These are phyloP conservation scores for Ajuga reptans DNA, from an alignment of 305 asterid species.

Conservation along the genomic window DNA sequence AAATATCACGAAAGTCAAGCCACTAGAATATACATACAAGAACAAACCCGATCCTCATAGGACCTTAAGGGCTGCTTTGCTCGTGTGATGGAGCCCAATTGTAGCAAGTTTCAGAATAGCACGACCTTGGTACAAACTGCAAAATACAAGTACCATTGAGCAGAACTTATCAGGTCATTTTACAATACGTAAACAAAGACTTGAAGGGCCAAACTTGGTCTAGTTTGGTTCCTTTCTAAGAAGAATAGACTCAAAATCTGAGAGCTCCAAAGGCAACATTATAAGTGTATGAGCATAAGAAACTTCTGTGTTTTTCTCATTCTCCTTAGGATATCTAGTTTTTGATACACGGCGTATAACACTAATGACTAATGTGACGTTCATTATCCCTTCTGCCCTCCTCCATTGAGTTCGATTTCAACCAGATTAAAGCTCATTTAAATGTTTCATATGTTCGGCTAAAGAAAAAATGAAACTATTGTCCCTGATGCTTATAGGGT, in stretches of 20 bases:
- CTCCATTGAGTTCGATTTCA: not conserved
- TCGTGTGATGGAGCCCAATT: constrained; percentile 58
- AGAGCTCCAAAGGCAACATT: not conserved
- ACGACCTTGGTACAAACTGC: constrained; percentile 79
- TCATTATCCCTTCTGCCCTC: not conserved
- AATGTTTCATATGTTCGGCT: not conserved
- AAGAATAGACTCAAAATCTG: not conserved
- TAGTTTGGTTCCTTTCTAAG: not conserved
- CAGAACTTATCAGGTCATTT: not conserved
- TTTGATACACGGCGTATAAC: not conserved
- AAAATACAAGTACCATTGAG: constrained; percentile 20
- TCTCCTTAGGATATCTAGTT: not conserved
- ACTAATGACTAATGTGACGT: too few species aligned
- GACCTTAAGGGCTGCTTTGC: constrained; percentile 56
- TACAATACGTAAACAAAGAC: not conserved
- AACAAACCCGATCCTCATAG: constrained; percentile 28
- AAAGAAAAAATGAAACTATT: not conserved
- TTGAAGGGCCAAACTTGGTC: not conserved
- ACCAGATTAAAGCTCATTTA: not conserved
- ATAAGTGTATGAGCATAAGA: not conserved
- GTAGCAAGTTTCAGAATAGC: constrained; percentile 57
- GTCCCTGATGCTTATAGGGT: not conserved
- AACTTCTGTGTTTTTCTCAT: not conserved
- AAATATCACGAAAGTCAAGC: not conserved
- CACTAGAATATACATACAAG: constrained; percentile 18